These are phyloP conservation scores for Globisporangium rhizosaccharum DNA, from an alignment of 352 stramenopile genomes.

Conservation along the genomic window DNA sequence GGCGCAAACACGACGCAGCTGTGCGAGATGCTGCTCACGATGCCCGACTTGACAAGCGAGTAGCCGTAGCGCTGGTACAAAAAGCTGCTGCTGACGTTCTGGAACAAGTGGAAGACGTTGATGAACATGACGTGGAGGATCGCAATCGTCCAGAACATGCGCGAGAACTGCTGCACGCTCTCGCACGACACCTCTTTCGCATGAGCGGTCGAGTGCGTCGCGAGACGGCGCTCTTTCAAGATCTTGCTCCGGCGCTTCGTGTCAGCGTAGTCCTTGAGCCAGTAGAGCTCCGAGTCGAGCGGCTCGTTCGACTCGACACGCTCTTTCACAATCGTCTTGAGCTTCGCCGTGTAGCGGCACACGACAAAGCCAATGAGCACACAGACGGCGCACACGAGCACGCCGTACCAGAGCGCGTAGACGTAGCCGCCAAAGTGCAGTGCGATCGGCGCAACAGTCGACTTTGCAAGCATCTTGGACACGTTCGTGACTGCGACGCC, in stretches of 20 bases:
- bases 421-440: constrained; percentile 85
- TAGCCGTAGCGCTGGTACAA: constrained; percentile 84
- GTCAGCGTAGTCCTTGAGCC: constrained; percentile 67
- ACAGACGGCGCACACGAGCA: constrained; percentile 49
- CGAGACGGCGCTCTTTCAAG: constrained; percentile 9
- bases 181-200: constrained; percentile 43
- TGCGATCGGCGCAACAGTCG: constrained; percentile 80
- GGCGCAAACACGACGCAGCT: constrained; percentile 83
- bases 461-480: constrained; percentile 89
- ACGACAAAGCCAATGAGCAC: constrained; percentile 48
- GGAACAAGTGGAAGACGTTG: constrained; percentile 90
- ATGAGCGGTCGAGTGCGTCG: background rate
- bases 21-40: constrained; percentile 76
- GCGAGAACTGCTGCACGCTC: constrained; percentile 64
- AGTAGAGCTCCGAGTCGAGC: constrained; percentile 51
- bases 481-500: constrained; percentile 88
- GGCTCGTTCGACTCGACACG: constrained; percentile 48
- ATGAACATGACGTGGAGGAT: constrained; percentile 87
- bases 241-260: constrained; percentile 54
- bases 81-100: constrained; percentile 87
- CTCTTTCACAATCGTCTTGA: constrained; percentile 63
- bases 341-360: constrained; percentile 48
- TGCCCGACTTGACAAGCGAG: constrained; percentile 79
- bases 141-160: constrained; percentile 85
- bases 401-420: constrained; percentile 79